Conservation (phyloP, 225 moss, liverwort and hornwort species). For the Physcomitrium patens region DNA sequence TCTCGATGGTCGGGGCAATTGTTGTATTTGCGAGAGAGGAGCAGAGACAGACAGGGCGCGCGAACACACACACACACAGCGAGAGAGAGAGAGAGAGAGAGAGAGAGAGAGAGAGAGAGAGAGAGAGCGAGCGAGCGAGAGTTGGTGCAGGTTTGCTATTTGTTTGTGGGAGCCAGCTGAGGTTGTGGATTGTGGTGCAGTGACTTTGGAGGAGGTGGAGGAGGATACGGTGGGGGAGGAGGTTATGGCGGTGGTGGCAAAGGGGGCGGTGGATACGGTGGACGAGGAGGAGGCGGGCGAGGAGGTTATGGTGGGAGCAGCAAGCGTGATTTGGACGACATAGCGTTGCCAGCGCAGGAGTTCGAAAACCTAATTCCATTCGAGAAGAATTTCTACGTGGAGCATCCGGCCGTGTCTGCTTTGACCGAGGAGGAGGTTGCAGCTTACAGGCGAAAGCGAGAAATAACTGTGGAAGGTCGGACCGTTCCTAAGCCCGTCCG, state of each 20-base stretch:
- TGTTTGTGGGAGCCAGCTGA: slow-evolving; percentile 7
- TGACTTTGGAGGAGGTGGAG: slow-evolving; percentile 78
- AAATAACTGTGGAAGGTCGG: slow-evolving; percentile 83
- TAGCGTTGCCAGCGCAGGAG: slow-evolving; percentile 72
- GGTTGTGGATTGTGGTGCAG: slow-evolving; percentile 36
- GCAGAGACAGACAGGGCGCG: too few species aligned
- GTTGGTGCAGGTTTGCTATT: background rate
- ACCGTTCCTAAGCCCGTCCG: slow-evolving; percentile 87
- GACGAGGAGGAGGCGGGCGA: slow-evolving; percentile 41
- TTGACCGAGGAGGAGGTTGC: slow-evolving; percentile 69
- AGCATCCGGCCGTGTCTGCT: slow-evolving; percentile 87
- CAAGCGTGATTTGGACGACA: slow-evolving; percentile 79
- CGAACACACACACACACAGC: too few species aligned
- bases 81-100: too few species aligned
- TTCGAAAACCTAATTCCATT: slow-evolving; percentile 90
- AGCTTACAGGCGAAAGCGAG: slow-evolving; percentile 73
- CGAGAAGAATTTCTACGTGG: slow-evolving; percentile 93
- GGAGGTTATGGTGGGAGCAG: slow-evolving; percentile 59
- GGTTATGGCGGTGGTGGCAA: slow-evolving; percentile 57
- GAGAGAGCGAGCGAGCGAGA: background rate
- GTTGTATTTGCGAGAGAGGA: background rate
- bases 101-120: too few species aligned
- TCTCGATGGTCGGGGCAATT: too few species aligned
- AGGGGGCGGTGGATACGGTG: slow-evolving; percentile 52
- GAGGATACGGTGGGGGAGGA: slow-evolving; percentile 58